A percentile compares a stretch with the other conserved stretches of the same genome.
Conservation (phyloP, 345 rosid species). For the Bruguiera gymnorhiza region DNA sequence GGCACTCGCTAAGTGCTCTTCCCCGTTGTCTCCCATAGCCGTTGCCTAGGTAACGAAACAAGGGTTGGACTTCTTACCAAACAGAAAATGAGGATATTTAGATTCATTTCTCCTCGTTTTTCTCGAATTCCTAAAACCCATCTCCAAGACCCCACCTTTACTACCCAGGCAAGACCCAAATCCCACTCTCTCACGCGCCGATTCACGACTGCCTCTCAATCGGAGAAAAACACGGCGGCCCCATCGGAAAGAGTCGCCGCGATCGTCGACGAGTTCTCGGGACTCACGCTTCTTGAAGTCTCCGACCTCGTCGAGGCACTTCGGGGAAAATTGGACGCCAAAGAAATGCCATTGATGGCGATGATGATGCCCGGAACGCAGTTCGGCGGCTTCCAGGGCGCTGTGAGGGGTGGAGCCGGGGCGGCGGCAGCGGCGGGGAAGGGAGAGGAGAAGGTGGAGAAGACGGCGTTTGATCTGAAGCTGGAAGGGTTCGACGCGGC, state of each 20-base stretch:
- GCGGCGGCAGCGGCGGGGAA: slow-evolving; percentile 38
- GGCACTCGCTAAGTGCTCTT: neutral
- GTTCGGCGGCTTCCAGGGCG: slow-evolving; percentile 32
- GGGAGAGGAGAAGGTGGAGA: slow-evolving; percentile 60
- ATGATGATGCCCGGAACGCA: slow-evolving; percentile 94
- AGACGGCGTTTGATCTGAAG: slow-evolving; percentile 73
- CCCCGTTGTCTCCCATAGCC: neutral
- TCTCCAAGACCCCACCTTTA: neutral
- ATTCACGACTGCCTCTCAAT: slow-evolving; percentile 10
- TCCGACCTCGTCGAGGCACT: slow-evolving; percentile 68
- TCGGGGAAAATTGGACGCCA: slow-evolving; percentile 50
- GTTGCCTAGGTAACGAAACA: neutral
- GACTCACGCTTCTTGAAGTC: slow-evolving; percentile 69
- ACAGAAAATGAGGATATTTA: slow-evolving; percentile 42
- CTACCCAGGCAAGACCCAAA: neutral
- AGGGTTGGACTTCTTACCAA: neutral
- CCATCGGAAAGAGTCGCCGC: slow-evolving; percentile 47
- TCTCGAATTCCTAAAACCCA: slow-evolving; percentile 27
- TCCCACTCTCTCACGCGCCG: neutral
- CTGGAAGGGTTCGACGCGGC: slow-evolving; percentile 77
- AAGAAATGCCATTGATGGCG: slow-evolving; percentile 81
- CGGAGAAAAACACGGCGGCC: neutral
- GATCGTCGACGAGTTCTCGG: slow-evolving; percentile 64
- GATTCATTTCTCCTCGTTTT: slow-evolving; percentile 40
- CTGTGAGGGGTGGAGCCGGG: slow-evolving; percentile 30